Evolutionary conservation across 257 asterid genomes (phyloP).

Genomic region (Plectranthus barbatus): DNA sequence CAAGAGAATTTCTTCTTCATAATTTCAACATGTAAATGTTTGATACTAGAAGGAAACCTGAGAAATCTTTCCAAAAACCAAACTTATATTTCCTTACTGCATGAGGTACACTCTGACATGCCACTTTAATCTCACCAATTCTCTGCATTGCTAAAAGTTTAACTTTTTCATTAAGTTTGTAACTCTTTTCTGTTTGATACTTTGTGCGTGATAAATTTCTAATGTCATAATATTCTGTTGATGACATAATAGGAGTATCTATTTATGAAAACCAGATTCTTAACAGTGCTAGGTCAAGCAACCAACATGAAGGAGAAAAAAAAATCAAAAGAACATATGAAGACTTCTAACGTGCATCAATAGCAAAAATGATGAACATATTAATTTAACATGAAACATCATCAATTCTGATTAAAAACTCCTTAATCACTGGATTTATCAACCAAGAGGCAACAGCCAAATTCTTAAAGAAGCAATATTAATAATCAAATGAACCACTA

Average conservation of each 20-base stretch:
- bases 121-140: not conserved
- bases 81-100: not conserved
- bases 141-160: not conserved
- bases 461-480: not conserved
- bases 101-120: not conserved
- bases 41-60: not conserved
- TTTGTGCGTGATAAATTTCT: not conserved
- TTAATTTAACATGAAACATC: not conserved
- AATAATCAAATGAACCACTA: not conserved
- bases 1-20: not conserved
- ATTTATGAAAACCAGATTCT: not conserved
- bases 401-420: not conserved
- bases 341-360: not conserved
- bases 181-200: not conserved
- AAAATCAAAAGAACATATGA: not conserved
- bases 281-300: not conserved
- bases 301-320: not conserved
- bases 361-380: not conserved
- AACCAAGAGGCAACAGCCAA: not conserved
- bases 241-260: not conserved
- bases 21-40: not conserved
- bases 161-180: not conserved
- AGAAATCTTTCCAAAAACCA: not conserved
- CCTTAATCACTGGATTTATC: not conserved
- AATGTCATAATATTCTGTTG: not conserved